Evolutionary conservation across 768 basidiomycete species (phyloP).

Genomic region (Xerocomellus intermedius): DNA sequence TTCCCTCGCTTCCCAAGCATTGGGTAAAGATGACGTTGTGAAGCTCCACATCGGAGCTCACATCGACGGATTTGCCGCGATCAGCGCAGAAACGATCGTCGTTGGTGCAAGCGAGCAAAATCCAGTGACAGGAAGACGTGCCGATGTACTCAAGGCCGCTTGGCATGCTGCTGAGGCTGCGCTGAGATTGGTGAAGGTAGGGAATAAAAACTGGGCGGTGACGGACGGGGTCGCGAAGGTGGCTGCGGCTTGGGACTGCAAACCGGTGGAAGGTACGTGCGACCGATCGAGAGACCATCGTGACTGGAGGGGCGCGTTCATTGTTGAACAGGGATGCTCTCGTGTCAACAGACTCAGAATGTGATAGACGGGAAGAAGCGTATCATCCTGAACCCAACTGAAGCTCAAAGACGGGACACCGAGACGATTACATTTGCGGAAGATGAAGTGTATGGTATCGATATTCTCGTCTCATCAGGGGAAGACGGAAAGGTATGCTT

Average conservation of each 20-base stretch:
- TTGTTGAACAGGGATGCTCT: conserved; percentile 73
- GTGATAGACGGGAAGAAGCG: conserved; percentile 96
- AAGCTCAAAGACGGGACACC: conserved; percentile 80
- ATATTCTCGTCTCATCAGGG: conserved; percentile 82
- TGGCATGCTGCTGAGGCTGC: conserved; percentile 91
- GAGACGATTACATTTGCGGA: conserved; percentile 86
- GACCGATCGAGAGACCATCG: neutral
- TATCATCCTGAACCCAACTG: conserved; percentile 86
- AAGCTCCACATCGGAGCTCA: conserved; percentile 97
- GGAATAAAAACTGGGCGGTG: conserved; percentile 93
- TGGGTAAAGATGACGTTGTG: conserved; percentile 88
- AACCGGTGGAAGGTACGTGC: conserved; percentile 87
- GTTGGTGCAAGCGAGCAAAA: conserved; percentile 72
- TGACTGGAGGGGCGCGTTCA: neutral
- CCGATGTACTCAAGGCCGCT: conserved; percentile 92
- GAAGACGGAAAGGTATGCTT: conserved; percentile 82
- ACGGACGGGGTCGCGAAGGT: conserved; percentile 82
- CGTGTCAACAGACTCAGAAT: conserved; percentile 92
- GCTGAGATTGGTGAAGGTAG: conserved; percentile 86
- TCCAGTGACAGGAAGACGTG: conserved; percentile 82
- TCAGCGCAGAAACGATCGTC: conserved; percentile 91
- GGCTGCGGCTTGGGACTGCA: conserved; percentile 74
- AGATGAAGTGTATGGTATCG: conserved; percentile 93
- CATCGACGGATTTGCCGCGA: conserved; percentile 94
- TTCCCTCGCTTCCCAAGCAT: conserved; percentile 59